These are phyloP conservation scores for Xylaria sp. DNA, from an alignment of 2,329 filamentous ascomycete genomes.

Conservation along the genomic window DNA sequence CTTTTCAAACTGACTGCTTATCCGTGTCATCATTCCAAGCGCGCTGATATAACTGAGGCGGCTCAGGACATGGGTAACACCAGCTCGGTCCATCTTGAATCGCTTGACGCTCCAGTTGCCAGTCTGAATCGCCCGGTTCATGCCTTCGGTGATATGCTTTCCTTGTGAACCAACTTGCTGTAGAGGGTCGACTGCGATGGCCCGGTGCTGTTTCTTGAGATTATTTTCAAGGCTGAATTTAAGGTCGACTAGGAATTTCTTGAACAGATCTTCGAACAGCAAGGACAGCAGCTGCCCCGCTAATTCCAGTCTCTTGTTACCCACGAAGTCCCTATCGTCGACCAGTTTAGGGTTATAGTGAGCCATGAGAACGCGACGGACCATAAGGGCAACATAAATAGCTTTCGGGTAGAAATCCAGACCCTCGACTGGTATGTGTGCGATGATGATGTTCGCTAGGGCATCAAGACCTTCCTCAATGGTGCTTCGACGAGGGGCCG, in stretches of 20 bases:
- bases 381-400: constrained; percentile 96
- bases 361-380: constrained; percentile 92
- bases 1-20: constrained; percentile 98
- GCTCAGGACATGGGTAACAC: constrained; percentile 94
- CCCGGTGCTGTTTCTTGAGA: constrained; percentile 88
- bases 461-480: constrained; percentile 93
- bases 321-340: constrained; percentile 96
- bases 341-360: constrained; percentile 86
- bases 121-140: constrained; percentile 95
- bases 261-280: constrained; percentile 97
- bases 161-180: constrained; percentile 83
- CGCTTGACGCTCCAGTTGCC: constrained; percentile 98
- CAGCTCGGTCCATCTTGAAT: constrained; percentile 97
- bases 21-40: constrained; percentile 99
- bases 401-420: constrained; percentile 97
- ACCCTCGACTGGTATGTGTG: constrained; percentile 88
- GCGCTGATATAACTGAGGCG: constrained; percentile 95
- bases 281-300: constrained; percentile 92
- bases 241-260: constrained; percentile 86
- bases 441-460: constrained; percentile 88
- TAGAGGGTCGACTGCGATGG: constrained; percentile 84
- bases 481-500: constrained; percentile 69
- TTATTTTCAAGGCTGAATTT: constrained; percentile 96
- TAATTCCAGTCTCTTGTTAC: constrained; percentile 93
- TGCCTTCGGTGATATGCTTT: constrained; percentile 85